A percentile compares a stretch with the other conserved stretches of the same genome.
These are phyloP conservation scores for Ophiognomonia clavigignenti-juglandacearum DNA, from an alignment of 2,329 filamentous ascomycete species.

Conservation along the genomic window DNA sequence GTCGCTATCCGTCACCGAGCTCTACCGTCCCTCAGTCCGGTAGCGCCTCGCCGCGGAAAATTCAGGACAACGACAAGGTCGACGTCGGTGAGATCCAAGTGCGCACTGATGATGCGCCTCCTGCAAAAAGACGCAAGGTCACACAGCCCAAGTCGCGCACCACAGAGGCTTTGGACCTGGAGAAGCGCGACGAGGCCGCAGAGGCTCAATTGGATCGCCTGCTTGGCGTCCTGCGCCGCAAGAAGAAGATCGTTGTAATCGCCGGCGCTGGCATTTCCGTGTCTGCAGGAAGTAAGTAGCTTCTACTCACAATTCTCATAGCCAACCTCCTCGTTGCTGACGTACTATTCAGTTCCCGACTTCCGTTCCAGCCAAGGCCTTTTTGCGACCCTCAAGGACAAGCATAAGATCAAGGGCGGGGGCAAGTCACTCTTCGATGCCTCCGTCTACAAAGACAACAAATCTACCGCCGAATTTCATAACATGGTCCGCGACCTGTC, in stretches of 20 bases:
- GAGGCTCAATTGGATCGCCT: conserved; percentile 65
- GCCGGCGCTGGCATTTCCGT: conserved; percentile 96
- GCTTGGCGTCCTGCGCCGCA: conserved; percentile 71
- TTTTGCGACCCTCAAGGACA: conserved; percentile 77
- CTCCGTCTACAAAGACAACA: conserved; percentile 91
- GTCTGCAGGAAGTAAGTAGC: conserved; percentile 80
- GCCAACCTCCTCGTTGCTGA: conserved; percentile 5
- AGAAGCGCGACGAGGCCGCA: conserved; percentile 41
- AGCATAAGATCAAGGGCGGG: conserved; percentile 88
- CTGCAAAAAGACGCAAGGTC: conserved; percentile 71
- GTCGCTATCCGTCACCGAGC: conserved; percentile 50
- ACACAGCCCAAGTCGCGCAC: conserved; percentile 59
- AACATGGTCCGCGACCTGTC: conserved; percentile 92
- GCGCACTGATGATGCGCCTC: conserved; percentile 56
- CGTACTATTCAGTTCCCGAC: conserved; percentile 65
- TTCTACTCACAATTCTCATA: too few relatives aligned
- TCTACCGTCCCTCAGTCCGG: conserved; percentile 41
- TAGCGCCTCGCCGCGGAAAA: conserved; percentile 46
- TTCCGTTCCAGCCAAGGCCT: conserved; percentile 89
- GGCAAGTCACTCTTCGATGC: conserved; percentile 97
- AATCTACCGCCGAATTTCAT: conserved; percentile 86
- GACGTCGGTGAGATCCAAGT: conserved; percentile 30
- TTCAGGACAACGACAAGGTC: conserved; percentile 31
- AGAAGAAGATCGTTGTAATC: conserved; percentile 95
- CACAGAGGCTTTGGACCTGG: conserved; percentile 77